A percentile compares a stretch with the other conserved stretches of the same genome.
Conservation (phyloP, 306 rosid species). For the Rosa chinensis region DNA sequence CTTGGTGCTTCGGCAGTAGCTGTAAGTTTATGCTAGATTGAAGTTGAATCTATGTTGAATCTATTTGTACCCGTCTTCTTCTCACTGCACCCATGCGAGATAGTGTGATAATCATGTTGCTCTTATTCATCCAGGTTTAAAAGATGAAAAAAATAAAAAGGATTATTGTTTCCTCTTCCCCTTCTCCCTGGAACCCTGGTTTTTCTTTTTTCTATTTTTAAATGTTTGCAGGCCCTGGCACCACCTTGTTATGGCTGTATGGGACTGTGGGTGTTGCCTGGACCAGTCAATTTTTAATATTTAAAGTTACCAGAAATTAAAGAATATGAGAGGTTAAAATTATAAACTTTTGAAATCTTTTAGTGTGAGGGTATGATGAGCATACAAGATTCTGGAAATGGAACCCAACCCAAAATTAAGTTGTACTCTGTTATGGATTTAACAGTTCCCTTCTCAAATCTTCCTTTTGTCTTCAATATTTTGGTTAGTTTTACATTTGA, state of each 20-base stretch:
- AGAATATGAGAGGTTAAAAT: background rate
- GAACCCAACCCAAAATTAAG: background rate
- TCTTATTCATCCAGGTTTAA: background rate
- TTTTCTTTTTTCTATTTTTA: background rate
- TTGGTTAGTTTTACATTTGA: background rate
- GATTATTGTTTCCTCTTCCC: background rate
- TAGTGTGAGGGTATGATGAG: background rate
- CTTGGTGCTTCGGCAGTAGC: conserved; percentile 96
- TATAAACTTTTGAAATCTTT: background rate
- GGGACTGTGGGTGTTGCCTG: background rate
- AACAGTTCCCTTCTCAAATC: background rate
- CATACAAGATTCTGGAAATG: background rate
- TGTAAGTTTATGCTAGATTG: conserved; percentile 42
- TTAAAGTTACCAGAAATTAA: background rate
- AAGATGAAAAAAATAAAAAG: background rate
- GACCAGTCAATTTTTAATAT: background rate
- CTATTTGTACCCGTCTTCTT: background rate
- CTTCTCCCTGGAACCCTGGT: background rate
- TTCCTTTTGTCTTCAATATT: background rate
- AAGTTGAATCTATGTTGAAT: background rate
- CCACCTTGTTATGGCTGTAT: background rate
- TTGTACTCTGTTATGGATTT: background rate
- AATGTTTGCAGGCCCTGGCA: background rate
- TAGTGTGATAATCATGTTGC: background rate
- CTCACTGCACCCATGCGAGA: background rate